Conservation (phyloP, 108 stramenopile species). For the Skeletonema grethae region DNA sequence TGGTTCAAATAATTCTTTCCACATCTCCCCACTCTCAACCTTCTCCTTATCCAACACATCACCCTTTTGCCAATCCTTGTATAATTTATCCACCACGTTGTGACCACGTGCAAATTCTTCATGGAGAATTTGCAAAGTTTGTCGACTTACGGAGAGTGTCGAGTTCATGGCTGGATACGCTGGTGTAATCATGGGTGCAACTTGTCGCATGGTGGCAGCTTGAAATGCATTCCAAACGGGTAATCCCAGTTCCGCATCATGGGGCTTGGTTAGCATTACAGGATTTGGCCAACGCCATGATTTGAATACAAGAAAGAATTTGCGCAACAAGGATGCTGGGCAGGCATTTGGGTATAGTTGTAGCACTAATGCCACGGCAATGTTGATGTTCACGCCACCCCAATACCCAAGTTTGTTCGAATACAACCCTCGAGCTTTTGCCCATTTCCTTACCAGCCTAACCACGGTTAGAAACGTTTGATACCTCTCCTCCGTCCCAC, state of each 20-base stretch:
- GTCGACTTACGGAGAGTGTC: conserved; percentile 84
- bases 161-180: conserved; percentile 99
- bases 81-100: conserved; percentile 72
- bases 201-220: conserved; percentile 69
- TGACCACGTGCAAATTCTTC: conserved; percentile 87
- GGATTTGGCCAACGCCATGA: conserved; percentile 92
- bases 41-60: conserved; percentile 31
- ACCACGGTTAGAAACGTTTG: conserved; percentile 87
- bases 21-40: conserved; percentile 52
- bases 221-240: conserved; percentile 73
- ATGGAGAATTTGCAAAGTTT: conserved; percentile 83
- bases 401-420: conserved; percentile 97
- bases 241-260: conserved; percentile 84
- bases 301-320: conserved; percentile 92
- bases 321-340: conserved; percentile 82
- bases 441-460: conserved; percentile 93
- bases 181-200: conserved; percentile 97
- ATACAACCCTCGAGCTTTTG: conserved; percentile 96
- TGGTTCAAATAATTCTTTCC: conserved; percentile 87
- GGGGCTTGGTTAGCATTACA: conserved; percentile 83
- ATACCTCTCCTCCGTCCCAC: conserved; percentile 77
- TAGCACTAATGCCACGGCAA: conserved; percentile 90
- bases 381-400: conserved; percentile 98
- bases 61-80: conserved; percentile 67
- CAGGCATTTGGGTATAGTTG: conserved; percentile 94